Base-by-base conservation (phyloP, 2,329 filamentous ascomycete species). In the Claviceps lovelessii region DNA sequence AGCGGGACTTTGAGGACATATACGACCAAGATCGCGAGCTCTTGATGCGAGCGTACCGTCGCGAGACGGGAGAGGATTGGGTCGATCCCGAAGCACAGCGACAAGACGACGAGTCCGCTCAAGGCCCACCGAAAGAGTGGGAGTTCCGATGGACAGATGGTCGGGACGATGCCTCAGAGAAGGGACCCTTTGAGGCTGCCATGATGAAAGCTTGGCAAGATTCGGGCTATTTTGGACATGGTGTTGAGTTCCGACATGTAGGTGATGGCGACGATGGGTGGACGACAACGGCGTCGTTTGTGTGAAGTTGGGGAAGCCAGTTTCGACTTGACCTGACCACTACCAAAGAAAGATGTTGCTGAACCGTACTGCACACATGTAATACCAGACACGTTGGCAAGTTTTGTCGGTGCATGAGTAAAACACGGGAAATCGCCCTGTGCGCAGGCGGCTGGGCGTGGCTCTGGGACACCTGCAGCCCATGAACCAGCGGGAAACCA, bases 81-180 rank as follows among this genome's bases (percentile, higher is more conserved):
- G 68, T 70, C 23, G 74, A 81, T 59, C 73, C 71, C n/a, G 58
- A 64, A 45, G 64, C 66, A 49, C 62, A 64, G 49, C 62, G 54
- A 29, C 56, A 59, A 51, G 57, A 60, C 13, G 55, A 58, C 28
- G 29, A 49, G 28, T n/a, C 59, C 54, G 55, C 31, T 9, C 5
- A 62, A 58, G 57, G 60, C 46, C 41, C 56, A 46, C 53, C 56
- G 42, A 60, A 58, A 19, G 65, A 62, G 61, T 98, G 91, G 90
- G 88, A 97, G 69, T 98, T 89, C 67, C 80, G 88, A 56, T 98
- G 93, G 93, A 84, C 83, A 44, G 90, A 95, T 67, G 88, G 88
- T 19, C 78, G 90, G 45, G 91, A 95, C 64, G 86, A 81, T 33
- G 88, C 80, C 11, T 78, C 81, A 50, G 79, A 80, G 56, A 89